Evolutionary conservation across 2,329 filamentous ascomycete species (phyloP), one percentile per base, ranked within the genome.

Genomic region (Nothophoma quercina): DNA sequence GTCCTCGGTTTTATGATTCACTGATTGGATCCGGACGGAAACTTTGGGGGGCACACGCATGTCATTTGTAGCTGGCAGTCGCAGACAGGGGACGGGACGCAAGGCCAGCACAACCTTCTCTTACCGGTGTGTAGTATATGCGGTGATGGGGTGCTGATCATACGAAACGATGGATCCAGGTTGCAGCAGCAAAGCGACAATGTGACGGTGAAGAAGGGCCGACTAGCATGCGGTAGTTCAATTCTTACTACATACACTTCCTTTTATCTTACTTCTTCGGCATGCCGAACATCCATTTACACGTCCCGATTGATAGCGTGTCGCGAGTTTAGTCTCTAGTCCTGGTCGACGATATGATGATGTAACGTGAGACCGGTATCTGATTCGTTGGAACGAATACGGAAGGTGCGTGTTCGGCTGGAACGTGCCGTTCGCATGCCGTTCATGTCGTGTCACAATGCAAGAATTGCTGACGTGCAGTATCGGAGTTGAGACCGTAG

Each of bases 121-220:
- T 39, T 29, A 35, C 48, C 48, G 35, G 34, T 45, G 32, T 46
- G 28, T 36, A 30, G 25, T 7, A 28, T 21, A 21, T 9, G 26
- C 21, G 25, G 26, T 41, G 26, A 21, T 19, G 25, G 16, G 16
- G 19, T 5, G 21, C 13, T 43, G 29, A 32, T 25, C 40, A n/a
- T n/a, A 13, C 10, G 18, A 13, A 32, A 41, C 35, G 29, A 35
- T 42, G n/a, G n/a, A n/a, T n/a, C n/a, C n/a, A n/a, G n/a, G n/a
- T n/a, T n/a, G n/a, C n/a, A n/a, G n/a, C n/a, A n/a, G n/a, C n/a
- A n/a, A n/a, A n/a, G n/a, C n/a, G n/a, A n/a, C n/a, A n/a, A n/a
- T n/a, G n/a, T 48, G 43, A 53, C 50, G 50, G 50, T 53, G 50
- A 53, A 48, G 43, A 53, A 48, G 50, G 50, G 33, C 50, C 50